Base-by-base conservation (phyloP, 768 basidiomycete genomes). In the Mycena kentingensis region DNA sequence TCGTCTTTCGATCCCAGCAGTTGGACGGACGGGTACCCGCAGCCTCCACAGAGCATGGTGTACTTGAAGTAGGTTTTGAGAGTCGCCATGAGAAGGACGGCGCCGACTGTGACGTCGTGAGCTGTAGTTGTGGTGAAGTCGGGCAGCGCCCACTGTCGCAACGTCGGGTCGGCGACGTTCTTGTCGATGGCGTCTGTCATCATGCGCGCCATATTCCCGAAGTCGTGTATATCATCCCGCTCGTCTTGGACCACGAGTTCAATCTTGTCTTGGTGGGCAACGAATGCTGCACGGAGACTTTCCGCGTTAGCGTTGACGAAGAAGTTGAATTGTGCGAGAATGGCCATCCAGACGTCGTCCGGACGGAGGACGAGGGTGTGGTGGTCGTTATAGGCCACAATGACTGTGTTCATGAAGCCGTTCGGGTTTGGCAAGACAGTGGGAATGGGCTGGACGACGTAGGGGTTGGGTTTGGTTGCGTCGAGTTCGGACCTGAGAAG, bases 321-420 rank as follows among this genome's bases (percentile, higher is more conserved):
- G 54, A 72, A 68, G 37, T 65, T 70, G 27, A 75, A 69, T 52
- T 77, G 75, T n/a, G 56, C 61, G 6, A 75, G 52, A 37, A 77
- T 76, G 1, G 74, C 70, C 2, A 73, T 60, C 76, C 79, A 80
- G 29, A 80, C 68, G 58, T 81, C 79, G 46, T 81, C 79, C 5
- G 78, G 79, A 7, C 79, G 68, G 21, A 79, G 59, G 46, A 75
- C 63, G 29, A 81, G 67, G 1, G 69, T 60, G 35, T 69, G 72
- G 48, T 74, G 72, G 2, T 63, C 27, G 39, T 68, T 71, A 48
- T 73, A 74, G 1, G 72, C 71, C 32, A 55, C 42, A 4, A 70
- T 29, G n/a, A 70, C 61, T 15, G 68, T 67, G 12, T 64, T 53
- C 2, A 72, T 68, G 41, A 74, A 71, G 4, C 73, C 72, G 51